These are phyloP conservation scores for Phalaenopsis equestris DNA, from an alignment of 106 monocot genomes.

Conservation along the genomic window DNA sequence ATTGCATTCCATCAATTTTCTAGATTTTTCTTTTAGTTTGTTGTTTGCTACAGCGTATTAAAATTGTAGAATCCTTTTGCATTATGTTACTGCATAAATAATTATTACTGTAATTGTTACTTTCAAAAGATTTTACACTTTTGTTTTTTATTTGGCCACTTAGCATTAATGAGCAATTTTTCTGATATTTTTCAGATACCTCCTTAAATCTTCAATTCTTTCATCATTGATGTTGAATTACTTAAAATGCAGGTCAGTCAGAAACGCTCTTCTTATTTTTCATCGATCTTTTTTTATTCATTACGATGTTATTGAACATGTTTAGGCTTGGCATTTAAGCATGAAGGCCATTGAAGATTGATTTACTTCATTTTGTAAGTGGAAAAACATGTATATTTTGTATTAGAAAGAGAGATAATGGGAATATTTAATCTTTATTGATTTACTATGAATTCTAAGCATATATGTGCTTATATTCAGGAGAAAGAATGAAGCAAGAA, in stretches of 20 bases:
- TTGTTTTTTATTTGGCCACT: not conserved
- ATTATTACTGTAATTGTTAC: not conserved
- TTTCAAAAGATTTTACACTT: not conserved
- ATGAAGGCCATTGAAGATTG: not conserved
- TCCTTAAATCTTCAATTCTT: constrained; percentile 2
- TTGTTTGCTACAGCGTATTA: not conserved
- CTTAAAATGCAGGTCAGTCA: not conserved
- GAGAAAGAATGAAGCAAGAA: too few relatives aligned
- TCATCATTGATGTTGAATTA: not conserved
- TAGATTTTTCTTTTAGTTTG: not conserved
- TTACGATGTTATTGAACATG: not conserved
- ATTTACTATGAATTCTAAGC: not conserved
- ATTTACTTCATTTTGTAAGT: not conserved
- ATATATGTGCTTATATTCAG: not conserved
- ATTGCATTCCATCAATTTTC: not conserved
- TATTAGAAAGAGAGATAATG: not conserved
- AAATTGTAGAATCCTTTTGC: not conserved
- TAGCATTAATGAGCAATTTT: not conserved
- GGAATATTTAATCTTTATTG: not conserved
- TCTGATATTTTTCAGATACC: not conserved
- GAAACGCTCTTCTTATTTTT: not conserved
- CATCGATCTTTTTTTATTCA: not conserved
- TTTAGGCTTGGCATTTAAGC: not conserved
- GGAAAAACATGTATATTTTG: not conserved
- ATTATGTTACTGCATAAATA: not conserved